These are phyloP conservation scores for Penicillium desertorum DNA, from an alignment of 495 filamentous ascomycete species.

Conservation along the genomic window DNA sequence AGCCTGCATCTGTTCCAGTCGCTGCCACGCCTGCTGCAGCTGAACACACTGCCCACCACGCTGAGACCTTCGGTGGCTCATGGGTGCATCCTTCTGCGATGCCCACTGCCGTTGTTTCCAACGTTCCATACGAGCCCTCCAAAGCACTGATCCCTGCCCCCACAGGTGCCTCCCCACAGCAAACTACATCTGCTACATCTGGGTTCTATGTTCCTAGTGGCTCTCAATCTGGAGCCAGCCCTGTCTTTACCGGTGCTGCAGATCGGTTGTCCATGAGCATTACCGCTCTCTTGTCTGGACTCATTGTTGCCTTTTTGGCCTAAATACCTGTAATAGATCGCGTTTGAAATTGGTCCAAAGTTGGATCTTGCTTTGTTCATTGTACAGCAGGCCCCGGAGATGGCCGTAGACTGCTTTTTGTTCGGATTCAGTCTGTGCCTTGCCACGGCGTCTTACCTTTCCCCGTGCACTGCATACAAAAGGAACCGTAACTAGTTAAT, in stretches of 20 bases:
- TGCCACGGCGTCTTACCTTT: not conserved
- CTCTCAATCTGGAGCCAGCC: slow-evolving; percentile 20
- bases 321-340: slow-evolving; percentile 7
- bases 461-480: not conserved
- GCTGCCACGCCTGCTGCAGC: slow-evolving; percentile 5
- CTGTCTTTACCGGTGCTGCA: slow-evolving; percentile 35
- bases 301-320: slow-evolving; percentile 23
- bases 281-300: slow-evolving; percentile 18
- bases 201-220: slow-evolving; percentile 7
- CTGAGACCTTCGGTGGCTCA: slow-evolving; percentile 1
- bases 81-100: not conserved
- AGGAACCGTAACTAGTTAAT: slow-evolving; percentile 10
- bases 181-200: not conserved
- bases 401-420: slow-evolving; percentile 1
- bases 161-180: slow-evolving; percentile 7
- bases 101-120: slow-evolving; percentile 2
- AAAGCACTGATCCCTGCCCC: slow-evolving; percentile 18
- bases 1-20: slow-evolving; percentile 1
- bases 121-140: slow-evolving; percentile 13
- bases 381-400: slow-evolving; percentile 17
- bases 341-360: not conserved
- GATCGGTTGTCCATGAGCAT: slow-evolving; percentile 26
- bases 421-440: not conserved
- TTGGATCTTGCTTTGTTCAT: slow-evolving; percentile 4
- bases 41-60: not conserved